A percentile compares a stretch with the other conserved stretches of the same genome.
These are phyloP conservation scores for Zasmidium cellare DNA, from an alignment of 2,329 filamentous ascomycete genomes.

Conservation along the genomic window DNA sequence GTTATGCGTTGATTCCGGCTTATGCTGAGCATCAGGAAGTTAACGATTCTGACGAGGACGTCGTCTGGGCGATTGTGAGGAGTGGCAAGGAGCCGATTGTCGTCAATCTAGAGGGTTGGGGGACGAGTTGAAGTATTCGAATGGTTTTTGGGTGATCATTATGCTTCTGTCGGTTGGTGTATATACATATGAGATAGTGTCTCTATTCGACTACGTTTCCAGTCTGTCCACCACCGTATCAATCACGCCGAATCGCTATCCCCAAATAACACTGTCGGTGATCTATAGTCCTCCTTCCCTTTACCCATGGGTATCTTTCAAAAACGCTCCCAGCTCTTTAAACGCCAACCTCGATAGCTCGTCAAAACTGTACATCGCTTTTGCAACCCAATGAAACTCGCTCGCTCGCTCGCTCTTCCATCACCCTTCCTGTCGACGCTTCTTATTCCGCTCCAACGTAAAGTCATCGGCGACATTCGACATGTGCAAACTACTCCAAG, in stretches of 20 bases:
- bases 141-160: too few relatives aligned
- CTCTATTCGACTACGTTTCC: too few relatives aligned
- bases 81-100: conserved; percentile 19
- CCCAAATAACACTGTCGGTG: too few relatives aligned
- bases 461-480: conserved; percentile 7
- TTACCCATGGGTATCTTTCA: neutral
- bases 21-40: conserved; percentile 70
- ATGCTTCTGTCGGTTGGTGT: too few relatives aligned
- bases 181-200: neutral
- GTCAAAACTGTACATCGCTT: neutral
- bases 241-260: too few relatives aligned
- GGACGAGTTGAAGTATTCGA: conserved; percentile 17
- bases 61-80: conserved; percentile 68
- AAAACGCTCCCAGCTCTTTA: neutral
- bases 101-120: conserved; percentile 22
- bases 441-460: conserved; percentile 1
- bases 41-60: conserved; percentile 64
- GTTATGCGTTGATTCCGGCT: conserved; percentile 62
- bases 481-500: conserved; percentile 20
- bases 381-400: too few relatives aligned
- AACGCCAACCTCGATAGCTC: neutral
- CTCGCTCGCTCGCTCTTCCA: neutral
- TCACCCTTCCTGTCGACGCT: neutral
- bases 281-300: neutral
- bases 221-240: too few relatives aligned